phyloP scores from a whole-genome alignment of 2,329 filamentous ascomycete species.

The Celoporthe dispersa region DNA sequence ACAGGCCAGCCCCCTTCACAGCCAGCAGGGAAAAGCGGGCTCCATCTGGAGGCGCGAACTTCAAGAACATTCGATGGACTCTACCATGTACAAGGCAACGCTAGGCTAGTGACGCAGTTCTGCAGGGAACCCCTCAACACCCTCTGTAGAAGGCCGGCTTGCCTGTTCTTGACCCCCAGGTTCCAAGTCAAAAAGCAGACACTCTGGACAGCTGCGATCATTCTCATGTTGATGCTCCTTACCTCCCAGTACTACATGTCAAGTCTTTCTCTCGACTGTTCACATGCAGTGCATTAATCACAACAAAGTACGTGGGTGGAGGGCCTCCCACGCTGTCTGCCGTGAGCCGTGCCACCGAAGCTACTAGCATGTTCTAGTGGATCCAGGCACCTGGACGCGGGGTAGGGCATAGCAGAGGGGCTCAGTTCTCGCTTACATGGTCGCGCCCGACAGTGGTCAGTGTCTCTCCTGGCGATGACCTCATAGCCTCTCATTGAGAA shows the following conservation, averaged over 20 bases:
- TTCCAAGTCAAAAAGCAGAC: neutral
- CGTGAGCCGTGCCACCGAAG: neutral
- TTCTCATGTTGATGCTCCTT: neutral
- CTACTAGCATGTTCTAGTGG: conserved; percentile 15
- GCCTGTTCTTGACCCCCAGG: neutral
- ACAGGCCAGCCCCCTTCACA: conserved; percentile 15
- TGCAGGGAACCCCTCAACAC: conserved; percentile 2
- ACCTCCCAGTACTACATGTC: neutral
- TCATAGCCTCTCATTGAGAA: conserved; percentile 3
- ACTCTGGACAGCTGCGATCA: neutral
- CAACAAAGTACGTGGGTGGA: neutral
- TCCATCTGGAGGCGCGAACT: conserved; percentile 10
- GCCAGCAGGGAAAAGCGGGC: conserved; percentile 23
- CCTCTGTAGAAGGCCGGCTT: neutral
- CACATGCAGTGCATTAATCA: neutral
- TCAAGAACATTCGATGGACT: conserved; percentile 30
- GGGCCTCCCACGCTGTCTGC: too few species aligned
- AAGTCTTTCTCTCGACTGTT: neutral
- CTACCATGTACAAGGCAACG: neutral
- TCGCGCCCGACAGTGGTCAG: neutral
- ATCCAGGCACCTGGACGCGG: neutral
- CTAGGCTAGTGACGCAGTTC: conserved; percentile 12
- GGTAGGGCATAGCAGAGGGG: neutral
- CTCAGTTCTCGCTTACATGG: neutral
- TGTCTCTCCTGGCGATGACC: neutral